Evolutionary conservation across 2,329 filamentous ascomycete species (phyloP), one percentile per base, ranked within the genome.

Genomic region (Sporothrix variecibatus): DNA sequence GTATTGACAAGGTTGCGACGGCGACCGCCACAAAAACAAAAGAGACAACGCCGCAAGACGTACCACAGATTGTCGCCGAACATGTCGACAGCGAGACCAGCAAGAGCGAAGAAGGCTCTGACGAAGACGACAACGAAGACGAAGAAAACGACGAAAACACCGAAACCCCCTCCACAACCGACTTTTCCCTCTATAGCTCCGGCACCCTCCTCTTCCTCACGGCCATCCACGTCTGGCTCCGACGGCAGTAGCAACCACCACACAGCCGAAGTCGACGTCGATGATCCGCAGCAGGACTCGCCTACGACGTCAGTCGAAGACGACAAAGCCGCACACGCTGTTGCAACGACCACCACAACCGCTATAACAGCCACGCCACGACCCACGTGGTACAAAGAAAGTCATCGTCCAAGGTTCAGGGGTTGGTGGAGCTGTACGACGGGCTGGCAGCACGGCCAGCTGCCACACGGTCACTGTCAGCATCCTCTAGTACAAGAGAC

Each of bases 371-470:
- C 65, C 11, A 49, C 40, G 26, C 43, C 58, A 23, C 40, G 58
- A 12, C 49, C 58, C 46, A 64, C 4, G 72, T 76, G 1, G 72
- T 74, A 20, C 76, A 76, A 53, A 78, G 80, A 60, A 82, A 84
- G 71, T 76, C 78, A 0, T 85, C 84, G 8, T 78, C 79, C 5
- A 88, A 86, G 75, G 86, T 88, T 2, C 85, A 86, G 72, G 84
- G 85, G 67, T 80, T 88, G 31, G 87, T 88, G 43, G 83, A 83
- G 28, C 84, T 86, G 81, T 87, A 83, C 68, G 86, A 90, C 74
- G 85, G 83, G 5, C 53, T 75, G 23, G 64, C 72, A 1, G 58
- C 28, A 23, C 56, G 71, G 11, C 56, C 46, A 1, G 26, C 49
- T 8, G 17, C 34, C 12, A 12, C 31, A 8, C 64, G 23, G 31